Base-by-base conservation (phyloP, 176 grass and related monocot species). In the Musa beccarii region DNA sequence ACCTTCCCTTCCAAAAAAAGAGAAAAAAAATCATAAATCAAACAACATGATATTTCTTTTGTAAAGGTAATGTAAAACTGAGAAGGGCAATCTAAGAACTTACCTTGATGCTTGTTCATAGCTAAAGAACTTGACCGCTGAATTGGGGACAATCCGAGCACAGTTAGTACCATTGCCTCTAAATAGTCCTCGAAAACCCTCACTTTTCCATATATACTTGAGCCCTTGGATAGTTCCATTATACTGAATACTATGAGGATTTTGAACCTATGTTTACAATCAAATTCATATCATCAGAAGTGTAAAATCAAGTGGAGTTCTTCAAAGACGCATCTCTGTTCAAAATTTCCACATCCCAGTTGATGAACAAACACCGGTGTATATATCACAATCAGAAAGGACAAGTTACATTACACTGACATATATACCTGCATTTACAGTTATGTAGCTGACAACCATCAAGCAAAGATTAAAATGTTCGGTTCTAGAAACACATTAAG, bases 161-260 rank as follows among this genome's bases (percentile, higher is more conserved):
- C 95, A 99, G 28, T 99, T 99, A 0, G 95, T 99, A 67, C 95
- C 95, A 73, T 99, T 99, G 63, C 95, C 95, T 86, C 93, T 99
- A 75, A 94, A 99, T 64, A 99, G 88, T 23, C 95, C 95, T 81
- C 90, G 90, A 52, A 94, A 75, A 6, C 90, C 95, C 70, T 99
- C 95, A 1, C 84, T 87, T 85, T 86, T 89, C 95, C 95, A 99
- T 69, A 99, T 99, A 63, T 99, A 83, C 74, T 94, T 91, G 53
- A 99, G 90, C 49, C 95, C 95, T 87, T 99, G 95, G 64, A 94
- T 85, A 72, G 95, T 99, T 54, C 95, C 95, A 74, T 89, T 99
- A 83, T 99, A 99, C 77, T 99, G 93, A 73, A 99, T 89, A 80
- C 80, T 94, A 65, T 94, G 90, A 34, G 84, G 84, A 65, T 99